Conservation (phyloP, 139 green algal species). For the Micromonas pusilla region DNA sequence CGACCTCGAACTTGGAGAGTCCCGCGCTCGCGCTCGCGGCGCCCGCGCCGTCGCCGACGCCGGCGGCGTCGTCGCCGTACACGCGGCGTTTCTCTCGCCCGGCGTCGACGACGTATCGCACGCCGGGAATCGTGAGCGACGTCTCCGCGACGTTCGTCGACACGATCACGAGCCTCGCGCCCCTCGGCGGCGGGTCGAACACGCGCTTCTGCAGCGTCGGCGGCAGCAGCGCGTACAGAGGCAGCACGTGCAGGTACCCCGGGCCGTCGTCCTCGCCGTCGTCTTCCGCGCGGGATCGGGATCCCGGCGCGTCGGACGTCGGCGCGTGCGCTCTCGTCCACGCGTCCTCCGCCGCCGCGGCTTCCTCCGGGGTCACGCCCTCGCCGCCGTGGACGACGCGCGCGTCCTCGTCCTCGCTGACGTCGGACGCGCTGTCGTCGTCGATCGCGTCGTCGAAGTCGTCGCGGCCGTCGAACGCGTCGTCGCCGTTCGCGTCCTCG, state of each 20-base stretch:
- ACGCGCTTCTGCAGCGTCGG: constrained; percentile 55
- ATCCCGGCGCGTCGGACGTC: not conserved
- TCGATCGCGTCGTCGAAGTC: constrained; percentile 12
- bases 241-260: constrained; percentile 65
- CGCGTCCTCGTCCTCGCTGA: constrained; percentile 32
- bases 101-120: constrained; percentile 41
- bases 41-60: not conserved
- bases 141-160: constrained; percentile 98
- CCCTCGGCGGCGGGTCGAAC: constrained; percentile 63
- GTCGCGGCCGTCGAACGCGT: constrained; percentile 23
- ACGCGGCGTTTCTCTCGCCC: constrained; percentile 13
- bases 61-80: not conserved
- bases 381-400: constrained; percentile 24
- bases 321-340: constrained; percentile 15
- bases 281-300: constrained; percentile 22
- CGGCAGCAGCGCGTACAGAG: constrained; percentile 91
- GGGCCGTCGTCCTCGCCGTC: constrained; percentile 24
- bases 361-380: constrained; percentile 12
- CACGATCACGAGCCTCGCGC: constrained; percentile 79
- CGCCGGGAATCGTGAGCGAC: constrained; percentile 89
- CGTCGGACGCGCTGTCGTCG: constrained; percentile 4
- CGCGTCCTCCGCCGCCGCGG: constrained; percentile 7
- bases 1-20: constrained; percentile 64
- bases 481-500: too few species aligned
- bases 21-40: constrained; percentile 7